These are phyloP conservation scores for Pseudogymnoascus sp. DNA, from an alignment of 2,329 filamentous ascomycete species.

Conservation along the genomic window DNA sequence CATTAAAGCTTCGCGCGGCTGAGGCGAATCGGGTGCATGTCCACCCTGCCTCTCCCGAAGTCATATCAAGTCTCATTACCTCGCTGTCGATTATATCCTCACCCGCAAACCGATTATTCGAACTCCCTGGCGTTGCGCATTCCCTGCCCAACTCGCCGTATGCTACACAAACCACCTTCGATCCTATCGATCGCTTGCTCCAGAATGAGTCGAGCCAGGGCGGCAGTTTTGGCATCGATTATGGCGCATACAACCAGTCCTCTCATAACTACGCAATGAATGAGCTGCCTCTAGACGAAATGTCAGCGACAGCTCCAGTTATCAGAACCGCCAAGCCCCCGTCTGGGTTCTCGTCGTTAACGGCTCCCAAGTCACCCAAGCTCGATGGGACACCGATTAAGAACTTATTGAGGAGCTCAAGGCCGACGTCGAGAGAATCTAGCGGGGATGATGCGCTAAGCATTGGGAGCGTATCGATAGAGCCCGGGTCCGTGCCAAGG, in stretches of 20 bases:
- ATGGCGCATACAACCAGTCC: constrained; percentile 54
- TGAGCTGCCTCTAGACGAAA: constrained; percentile 47
- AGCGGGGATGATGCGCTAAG: constrained; percentile 49
- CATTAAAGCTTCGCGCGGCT: constrained; percentile 16
- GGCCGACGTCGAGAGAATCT: constrained; percentile 54
- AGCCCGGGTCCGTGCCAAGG: constrained; percentile 41
- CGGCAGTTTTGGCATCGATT: constrained; percentile 61
- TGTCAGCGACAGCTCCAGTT: constrained; percentile 59
- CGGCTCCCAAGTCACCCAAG: constrained; percentile 48
- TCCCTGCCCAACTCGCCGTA: constrained; percentile 34
- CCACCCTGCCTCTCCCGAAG: constrained; percentile 46
- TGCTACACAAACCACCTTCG: constrained; percentile 23
- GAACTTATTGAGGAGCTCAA: constrained; percentile 47
- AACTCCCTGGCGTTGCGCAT: constrained; percentile 35
- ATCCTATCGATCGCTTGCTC: constrained; percentile 18
- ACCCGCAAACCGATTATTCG: constrained; percentile 63
- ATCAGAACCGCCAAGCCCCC: constrained; percentile 76
- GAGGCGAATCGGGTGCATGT: constrained; percentile 26
- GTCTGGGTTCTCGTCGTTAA: constrained; percentile 64
- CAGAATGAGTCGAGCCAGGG: constrained; percentile 21
- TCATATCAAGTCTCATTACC: constrained; percentile 64
- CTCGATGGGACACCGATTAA: constrained; percentile 42
- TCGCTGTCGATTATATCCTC: constrained; percentile 61
- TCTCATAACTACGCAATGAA: constrained; percentile 42
- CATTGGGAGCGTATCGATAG: constrained; percentile 57